Percentiles rank a stretch among this genome's conserved stretches.
Conservation (phyloP, 2,329 filamentous ascomycete species). For the Colletotrichum sidae region DNA sequence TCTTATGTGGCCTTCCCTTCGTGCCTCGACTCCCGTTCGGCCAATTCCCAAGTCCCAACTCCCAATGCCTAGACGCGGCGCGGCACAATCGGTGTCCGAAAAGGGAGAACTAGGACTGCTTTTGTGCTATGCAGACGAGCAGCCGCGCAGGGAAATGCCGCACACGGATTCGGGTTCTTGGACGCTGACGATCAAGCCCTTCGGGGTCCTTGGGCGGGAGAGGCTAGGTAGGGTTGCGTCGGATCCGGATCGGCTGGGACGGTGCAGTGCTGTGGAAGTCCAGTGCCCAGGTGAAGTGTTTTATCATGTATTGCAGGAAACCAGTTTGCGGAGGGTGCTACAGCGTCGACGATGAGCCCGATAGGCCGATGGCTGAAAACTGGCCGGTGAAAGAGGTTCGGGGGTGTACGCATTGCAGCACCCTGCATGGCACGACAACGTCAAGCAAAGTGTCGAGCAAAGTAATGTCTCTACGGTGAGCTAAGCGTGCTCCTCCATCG, state of each 20-base stretch:
- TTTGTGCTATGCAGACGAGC: slow-evolving; percentile 26
- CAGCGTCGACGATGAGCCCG: too few species aligned
- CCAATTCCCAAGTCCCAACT: background rate
- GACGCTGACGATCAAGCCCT: background rate
- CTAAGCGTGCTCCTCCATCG: too few species aligned
- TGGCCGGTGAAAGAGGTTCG: too few species aligned
- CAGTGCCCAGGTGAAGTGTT: too few species aligned
- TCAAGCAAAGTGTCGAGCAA: too few species aligned
- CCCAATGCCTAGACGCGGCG: too few species aligned
- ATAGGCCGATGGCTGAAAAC: too few species aligned
- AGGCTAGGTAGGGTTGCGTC: slow-evolving; percentile 22
- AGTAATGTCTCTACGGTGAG: too few species aligned
- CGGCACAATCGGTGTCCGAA: slow-evolving; percentile 12
- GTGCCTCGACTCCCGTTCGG: slow-evolving; percentile 18
- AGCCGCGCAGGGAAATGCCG: slow-evolving; percentile 17
- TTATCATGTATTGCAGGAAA: too few species aligned
- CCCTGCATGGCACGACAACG: too few species aligned
- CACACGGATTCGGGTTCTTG: slow-evolving; percentile 14
- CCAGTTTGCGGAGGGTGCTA: too few species aligned
- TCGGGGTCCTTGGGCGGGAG: slow-evolving; percentile 1
- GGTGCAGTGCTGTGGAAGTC: background rate
- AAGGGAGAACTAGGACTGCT: slow-evolving; percentile 15
- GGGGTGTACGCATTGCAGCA: too few species aligned
- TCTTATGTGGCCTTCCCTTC: background rate
- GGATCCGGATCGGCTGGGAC: slow-evolving; percentile 26